phyloP scores from a whole-genome alignment of 768 basidiomycete species.

The Amanita thiersii region DNA sequence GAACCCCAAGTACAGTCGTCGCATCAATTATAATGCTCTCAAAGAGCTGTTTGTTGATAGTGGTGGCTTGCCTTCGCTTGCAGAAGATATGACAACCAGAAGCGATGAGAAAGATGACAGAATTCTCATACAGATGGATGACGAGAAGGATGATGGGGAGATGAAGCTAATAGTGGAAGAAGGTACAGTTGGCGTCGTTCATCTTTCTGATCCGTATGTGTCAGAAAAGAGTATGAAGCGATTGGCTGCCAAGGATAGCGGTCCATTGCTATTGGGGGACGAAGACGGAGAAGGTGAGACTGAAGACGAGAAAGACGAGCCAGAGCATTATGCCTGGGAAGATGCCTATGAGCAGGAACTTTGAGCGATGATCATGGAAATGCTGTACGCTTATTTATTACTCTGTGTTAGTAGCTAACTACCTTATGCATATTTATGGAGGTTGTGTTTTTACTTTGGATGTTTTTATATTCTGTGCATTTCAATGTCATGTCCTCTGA shows the following conservation, averaged over 20 bases:
- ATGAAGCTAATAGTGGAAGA: slow-evolving; percentile 40
- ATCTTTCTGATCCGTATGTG: slow-evolving; percentile 14
- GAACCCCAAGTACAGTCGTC: slow-evolving; percentile 81
- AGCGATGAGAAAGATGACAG: slow-evolving; percentile 39
- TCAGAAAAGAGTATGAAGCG: slow-evolving; percentile 15
- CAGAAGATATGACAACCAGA: slow-evolving; percentile 20
- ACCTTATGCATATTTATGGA: slow-evolving; percentile 5
- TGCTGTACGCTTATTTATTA: not conserved
- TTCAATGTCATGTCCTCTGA: no score
- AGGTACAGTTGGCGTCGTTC: slow-evolving; percentile 23
- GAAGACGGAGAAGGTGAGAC: slow-evolving; percentile 35
- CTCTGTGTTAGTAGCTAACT: not conserved
- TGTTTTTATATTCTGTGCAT: no score
- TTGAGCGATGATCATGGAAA: slow-evolving; percentile 18
- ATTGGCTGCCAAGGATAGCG: slow-evolving; percentile 10
- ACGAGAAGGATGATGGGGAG: slow-evolving; percentile 29
- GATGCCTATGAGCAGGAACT: slow-evolving; percentile 73
- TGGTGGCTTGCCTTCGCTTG: slow-evolving; percentile 20
- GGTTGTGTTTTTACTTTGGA: no score
- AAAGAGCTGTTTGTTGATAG: slow-evolving; percentile 65
- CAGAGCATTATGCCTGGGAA: slow-evolving; percentile 35
- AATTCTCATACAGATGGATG: slow-evolving; percentile 32
- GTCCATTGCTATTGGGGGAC: slow-evolving; percentile 16
- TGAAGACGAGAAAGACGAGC: slow-evolving; percentile 44
- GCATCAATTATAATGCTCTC: slow-evolving; percentile 90